phyloP scores from a whole-genome alignment of 768 basidiomycete genomes.

The Boletus vinaceobasis region DNA sequence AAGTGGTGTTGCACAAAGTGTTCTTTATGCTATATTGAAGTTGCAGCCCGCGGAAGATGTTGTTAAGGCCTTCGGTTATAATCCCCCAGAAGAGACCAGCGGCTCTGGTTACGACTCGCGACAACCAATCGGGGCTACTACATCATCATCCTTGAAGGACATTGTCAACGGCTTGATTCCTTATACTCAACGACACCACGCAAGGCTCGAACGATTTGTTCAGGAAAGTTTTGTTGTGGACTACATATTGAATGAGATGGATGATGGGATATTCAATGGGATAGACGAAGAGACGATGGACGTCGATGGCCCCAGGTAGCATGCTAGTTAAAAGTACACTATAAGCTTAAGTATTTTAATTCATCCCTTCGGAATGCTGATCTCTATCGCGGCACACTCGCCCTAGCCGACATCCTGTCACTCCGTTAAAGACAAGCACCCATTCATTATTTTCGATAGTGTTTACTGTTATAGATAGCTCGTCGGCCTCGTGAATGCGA shows the following conservation, averaged over 20 bases:
- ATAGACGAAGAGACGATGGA: slow-evolving; percentile 46
- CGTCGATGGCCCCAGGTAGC: slow-evolving; percentile 23
- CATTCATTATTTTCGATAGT: slow-evolving; percentile 52
- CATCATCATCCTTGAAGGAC: slow-evolving; percentile 52
- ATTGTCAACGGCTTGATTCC: slow-evolving; percentile 84
- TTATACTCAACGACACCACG: slow-evolving; percentile 91
- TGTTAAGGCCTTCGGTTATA: slow-evolving; percentile 52
- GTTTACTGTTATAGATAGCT: slow-evolving; percentile 40
- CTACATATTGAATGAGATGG: slow-evolving; percentile 85
- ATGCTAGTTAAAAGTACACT: slow-evolving; percentile 17
- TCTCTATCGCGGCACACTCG: slow-evolving; percentile 7
- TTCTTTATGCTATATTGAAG: slow-evolving; percentile 80
- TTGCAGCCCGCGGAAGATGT: slow-evolving; percentile 73
- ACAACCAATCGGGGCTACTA: slow-evolving; percentile 18
- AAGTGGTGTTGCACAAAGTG: slow-evolving; percentile 76
- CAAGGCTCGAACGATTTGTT: slow-evolving; percentile 78
- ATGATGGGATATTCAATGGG: slow-evolving; percentile 64
- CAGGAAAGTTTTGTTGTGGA: slow-evolving; percentile 97
- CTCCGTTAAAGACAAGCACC: slow-evolving; percentile 70
- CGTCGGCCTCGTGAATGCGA: slow-evolving; percentile 49
- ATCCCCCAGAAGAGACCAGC: slow-evolving; percentile 11
- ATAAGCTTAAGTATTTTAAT: background rate
- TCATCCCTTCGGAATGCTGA: background rate
- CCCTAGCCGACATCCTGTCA: slow-evolving; percentile 66
- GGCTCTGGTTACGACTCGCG: slow-evolving; percentile 30